Base-by-base conservation (phyloP, 352 stramenopile species). In the Globisporangium splendens region DNA sequence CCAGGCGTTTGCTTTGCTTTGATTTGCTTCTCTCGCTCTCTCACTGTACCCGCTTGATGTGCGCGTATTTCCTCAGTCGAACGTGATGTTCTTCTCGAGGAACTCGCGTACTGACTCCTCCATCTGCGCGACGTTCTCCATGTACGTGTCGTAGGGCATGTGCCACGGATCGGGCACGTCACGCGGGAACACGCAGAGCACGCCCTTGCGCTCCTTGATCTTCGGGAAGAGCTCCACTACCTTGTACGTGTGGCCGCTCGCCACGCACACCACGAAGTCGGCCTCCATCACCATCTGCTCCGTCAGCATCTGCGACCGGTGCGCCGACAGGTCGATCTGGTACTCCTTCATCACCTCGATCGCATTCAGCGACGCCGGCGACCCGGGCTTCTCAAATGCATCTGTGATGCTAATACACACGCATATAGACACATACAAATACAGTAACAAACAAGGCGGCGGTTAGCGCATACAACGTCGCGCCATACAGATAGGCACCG, bases 81-180 rank as follows among this genome's bases (percentile, higher is more conserved):
- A 86, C 54, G 70, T 78, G 54, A 87, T 72, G 46, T 72, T 76
- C 46, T 68, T 81, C 39, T 85, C 77, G 21, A 92, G 79, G 54
- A 92, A 92, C 56, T 89, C 82, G 41, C 79, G 76, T 43, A 83
- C 83, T 54, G 87, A 75, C 63, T 89, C 78, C 53, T 92, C 82
- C 58, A 84, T 79, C 60, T 86, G 74, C 39, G 79, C 77, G n/a
- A 86, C 72, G 46, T 79, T 90, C 61, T 89, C 73, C 77, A 90
- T 88, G 67, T 92, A 92, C 15, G 76, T 89, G 61, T 87, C 78
- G 62, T 90, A 90, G 24, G 77, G 71, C 83, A 92, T 92, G 75
- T 88, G 79, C 83, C 83, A 92, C 46, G 83, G 83, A 54, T 92
- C 83, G 4, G 80, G 83, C 24, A 92, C 67, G 67, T 92, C 83